phyloP scores from a whole-genome alignment of 371 early-diverging fungal species.

The Lichtheimia hyalospora region DNA sequence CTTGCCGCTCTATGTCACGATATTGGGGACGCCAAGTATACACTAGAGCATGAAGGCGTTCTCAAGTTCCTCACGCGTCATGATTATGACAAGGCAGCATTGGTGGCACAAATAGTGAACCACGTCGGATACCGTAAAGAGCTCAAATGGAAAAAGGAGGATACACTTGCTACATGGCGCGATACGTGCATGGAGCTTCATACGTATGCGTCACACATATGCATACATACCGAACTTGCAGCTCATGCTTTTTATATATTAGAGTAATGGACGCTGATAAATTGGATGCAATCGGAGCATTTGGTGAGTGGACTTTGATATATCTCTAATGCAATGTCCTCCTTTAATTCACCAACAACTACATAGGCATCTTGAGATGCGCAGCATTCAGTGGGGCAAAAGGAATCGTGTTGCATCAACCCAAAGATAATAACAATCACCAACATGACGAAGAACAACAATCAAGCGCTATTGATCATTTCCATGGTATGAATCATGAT shows the following conservation, averaged over 20 bases:
- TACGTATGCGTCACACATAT: conserved; percentile 35
- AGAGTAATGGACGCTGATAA: conserved; percentile 84
- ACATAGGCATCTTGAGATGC: conserved; percentile 63
- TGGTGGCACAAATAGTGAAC: conserved; percentile 62
- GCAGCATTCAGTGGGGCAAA: conserved; percentile 75
- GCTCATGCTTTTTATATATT: not conserved
- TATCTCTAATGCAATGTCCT: not conserved
- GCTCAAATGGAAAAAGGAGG: conserved; percentile 45
- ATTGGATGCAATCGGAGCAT: conserved; percentile 82
- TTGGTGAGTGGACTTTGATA: conserved; percentile 44
- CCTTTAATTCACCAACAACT: not conserved
- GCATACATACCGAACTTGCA: not conserved
- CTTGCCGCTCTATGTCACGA: conserved; percentile 79
- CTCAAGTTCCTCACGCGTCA: conserved; percentile 43
- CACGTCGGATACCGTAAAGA: conserved; percentile 77
- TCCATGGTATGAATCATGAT: no score
- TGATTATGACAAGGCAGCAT: conserved; percentile 40
- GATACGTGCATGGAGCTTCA: conserved; percentile 62
- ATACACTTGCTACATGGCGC: conserved; percentile 48
- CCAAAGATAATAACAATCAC: conserved; percentile 47
- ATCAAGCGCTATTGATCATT: conserved; percentile 67
- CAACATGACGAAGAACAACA: no score
- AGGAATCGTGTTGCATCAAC: conserved; percentile 57
- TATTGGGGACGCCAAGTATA: conserved; percentile 74
- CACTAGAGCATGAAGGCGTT: conserved; percentile 34